phyloP scores from a whole-genome alignment of 805 yeast species.

The Teunomyces atbi region DNA sequence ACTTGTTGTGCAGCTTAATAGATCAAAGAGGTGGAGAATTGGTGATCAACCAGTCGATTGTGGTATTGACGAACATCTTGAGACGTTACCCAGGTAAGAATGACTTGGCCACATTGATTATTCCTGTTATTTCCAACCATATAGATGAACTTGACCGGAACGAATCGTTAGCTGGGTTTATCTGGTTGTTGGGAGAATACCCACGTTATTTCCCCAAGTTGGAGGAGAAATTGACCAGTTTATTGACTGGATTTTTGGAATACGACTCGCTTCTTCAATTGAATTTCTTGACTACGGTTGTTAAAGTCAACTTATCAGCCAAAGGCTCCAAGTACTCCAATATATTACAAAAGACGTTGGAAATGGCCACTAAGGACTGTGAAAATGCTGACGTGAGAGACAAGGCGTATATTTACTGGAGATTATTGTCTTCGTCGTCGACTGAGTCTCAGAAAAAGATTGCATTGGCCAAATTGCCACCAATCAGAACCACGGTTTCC shows the following conservation, averaged over 20 bases:
- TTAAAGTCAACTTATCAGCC: constrained; percentile 45
- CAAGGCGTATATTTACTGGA: constrained; percentile 77
- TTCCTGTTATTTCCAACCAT: constrained; percentile 53
- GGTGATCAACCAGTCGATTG: constrained; percentile 56
- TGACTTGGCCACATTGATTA: constrained; percentile 47
- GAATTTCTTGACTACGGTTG: constrained; percentile 58
- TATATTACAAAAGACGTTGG: constrained; percentile 57
- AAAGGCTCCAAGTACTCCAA: constrained; percentile 31
- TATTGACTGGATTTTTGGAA: constrained; percentile 54
- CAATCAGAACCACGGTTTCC: constrained; percentile 69
- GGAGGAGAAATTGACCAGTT: constrained; percentile 42
- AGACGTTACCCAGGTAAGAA: constrained; percentile 61
- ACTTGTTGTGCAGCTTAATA: constrained; percentile 55
- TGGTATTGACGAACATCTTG: constrained; percentile 62
- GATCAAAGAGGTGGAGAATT: constrained; percentile 63
- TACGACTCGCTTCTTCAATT: constrained; percentile 62
- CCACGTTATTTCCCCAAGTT: constrained; percentile 58
- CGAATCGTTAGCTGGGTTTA: constrained; percentile 56
- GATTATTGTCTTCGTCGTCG: constrained; percentile 56
- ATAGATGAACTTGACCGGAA: constrained; percentile 47
- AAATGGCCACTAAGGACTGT: constrained; percentile 59
- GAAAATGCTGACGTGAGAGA: constrained; percentile 79
- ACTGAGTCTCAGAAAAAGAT: constrained; percentile 48
- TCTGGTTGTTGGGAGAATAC: constrained; percentile 74
- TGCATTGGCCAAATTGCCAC: constrained; percentile 63